Conservation (phyloP, 1,139 yeast species). For the Candida mesenterica region DNA sequence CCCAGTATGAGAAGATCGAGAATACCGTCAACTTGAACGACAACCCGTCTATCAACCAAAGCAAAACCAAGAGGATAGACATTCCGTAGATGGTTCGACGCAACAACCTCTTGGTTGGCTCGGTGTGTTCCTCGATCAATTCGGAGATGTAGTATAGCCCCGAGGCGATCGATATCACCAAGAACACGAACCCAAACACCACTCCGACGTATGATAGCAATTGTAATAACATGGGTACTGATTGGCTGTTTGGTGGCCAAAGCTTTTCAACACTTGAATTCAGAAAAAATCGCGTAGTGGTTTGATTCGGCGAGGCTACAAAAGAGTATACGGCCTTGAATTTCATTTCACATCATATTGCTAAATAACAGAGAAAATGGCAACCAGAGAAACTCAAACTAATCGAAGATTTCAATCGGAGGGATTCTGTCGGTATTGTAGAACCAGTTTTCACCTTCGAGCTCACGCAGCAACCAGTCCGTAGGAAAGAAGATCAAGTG, state of each 20-base stretch:
- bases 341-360: too few species aligned
- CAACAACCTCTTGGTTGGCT: conserved; percentile 72
- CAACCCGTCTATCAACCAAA: conserved; percentile 72
- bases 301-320: too few species aligned
- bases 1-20: conserved; percentile 65
- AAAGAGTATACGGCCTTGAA: too few species aligned
- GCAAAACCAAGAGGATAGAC: conserved; percentile 50
- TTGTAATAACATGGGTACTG: conserved; percentile 37
- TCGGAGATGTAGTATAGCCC: conserved; percentile 91
- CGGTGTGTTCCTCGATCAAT: conserved; percentile 89
- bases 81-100: conserved; percentile 60
- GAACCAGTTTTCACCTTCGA: conserved; percentile 92
- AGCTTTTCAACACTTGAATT: neutral
- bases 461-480: conserved; percentile 85
- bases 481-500: conserved; percentile 87
- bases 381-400: neutral
- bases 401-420: conserved; percentile 93
- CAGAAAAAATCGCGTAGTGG: too few species aligned
- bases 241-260: neutral
- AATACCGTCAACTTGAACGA: conserved; percentile 66
- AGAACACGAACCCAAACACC: conserved; percentile 69
- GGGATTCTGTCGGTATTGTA: conserved; percentile 91
- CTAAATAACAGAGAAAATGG: neutral
- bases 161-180: conserved; percentile 65
- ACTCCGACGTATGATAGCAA: conserved; percentile 64